These are phyloP conservation scores for Colletotrichum sp. DNA, from an alignment of 2,329 filamentous ascomycete genomes.

Conservation along the genomic window DNA sequence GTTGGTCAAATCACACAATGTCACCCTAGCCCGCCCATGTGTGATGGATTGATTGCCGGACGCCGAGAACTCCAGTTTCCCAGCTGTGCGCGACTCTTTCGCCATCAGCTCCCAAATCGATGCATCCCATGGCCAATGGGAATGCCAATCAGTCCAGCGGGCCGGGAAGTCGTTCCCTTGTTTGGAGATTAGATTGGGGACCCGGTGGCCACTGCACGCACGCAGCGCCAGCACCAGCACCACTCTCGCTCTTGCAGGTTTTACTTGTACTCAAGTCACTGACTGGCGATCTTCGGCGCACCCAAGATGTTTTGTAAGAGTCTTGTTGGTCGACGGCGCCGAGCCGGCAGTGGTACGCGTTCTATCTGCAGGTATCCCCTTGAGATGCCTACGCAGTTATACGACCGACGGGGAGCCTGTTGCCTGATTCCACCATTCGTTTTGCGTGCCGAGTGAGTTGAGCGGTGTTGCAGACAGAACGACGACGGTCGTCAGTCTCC, in stretches of 20 bases:
- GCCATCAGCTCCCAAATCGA: not conserved
- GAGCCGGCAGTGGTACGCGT: not conserved
- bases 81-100: not conserved
- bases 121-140: not conserved
- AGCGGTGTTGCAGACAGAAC: not conserved
- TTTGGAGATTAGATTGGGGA: not conserved
- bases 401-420: not conserved
- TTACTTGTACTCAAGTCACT: not conserved
- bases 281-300: not conserved
- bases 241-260: not conserved
- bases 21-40: not conserved
- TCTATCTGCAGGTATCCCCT: not conserved
- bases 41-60: slow-evolving; percentile 13
- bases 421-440: not conserved
- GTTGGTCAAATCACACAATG: not conserved
- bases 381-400: not conserved
- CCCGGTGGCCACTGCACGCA: not conserved
- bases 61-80: not conserved
- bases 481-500: not conserved
- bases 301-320: not conserved
- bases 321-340: not conserved
- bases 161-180: not conserved
- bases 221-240: not conserved
- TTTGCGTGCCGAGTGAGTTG: not conserved
- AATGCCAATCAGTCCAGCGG: not conserved